Base-by-base conservation (phyloP, 179 eudicot genomes). In the Spergularia azorica region DNA sequence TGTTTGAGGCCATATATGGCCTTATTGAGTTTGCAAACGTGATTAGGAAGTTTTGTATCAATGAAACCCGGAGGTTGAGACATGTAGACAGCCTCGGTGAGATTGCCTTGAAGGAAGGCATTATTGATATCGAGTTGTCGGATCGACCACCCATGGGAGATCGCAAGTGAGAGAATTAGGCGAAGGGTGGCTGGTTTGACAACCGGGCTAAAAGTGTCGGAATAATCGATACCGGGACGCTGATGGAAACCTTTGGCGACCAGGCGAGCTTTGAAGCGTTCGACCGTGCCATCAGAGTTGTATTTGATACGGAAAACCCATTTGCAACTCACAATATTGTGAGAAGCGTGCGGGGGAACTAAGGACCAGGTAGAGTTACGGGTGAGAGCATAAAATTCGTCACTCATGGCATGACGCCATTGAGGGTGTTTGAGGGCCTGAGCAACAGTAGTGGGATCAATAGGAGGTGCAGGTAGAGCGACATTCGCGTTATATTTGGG, bases 1-100 rank as follows among this genome's bases (percentile, higher is more conserved):
- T 64, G 68, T 64, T 64, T 64, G 12, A 64, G 68, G 32, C 68
- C 46, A 12, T 64, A 64, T 2, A 64, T 6, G 46, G 50, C 68
- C 12, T 64, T 21, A 43, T 1, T 7, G 5, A 36, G 46, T 5
- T 64, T 26, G 16, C 43, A 64, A 0, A 64, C 68, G n/a, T 64
- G 46, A 64, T 21, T 64, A 1, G 68, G 68, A 5, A 26, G 10
- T 0, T 2, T 20, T 0, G 41, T 11, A 26, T 64, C 50, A 26
- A 26, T 9, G 32, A 21, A 64, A 2, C 41, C 46, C 15, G 68
- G 46, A 3, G 68, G 68, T 36, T 64, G 68, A 11, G n/a, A 0
- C 41, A 36, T 64, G 2, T 26, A 64, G 1, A 64, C 68, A 36
- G 2, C 68, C 46, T 64, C 68, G 10, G 2, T 7, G 0, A 64